These are phyloP conservation scores for Gryganskiella cystojenkinii DNA, from an alignment of 192 early-diverging fungal species.

Conservation along the genomic window DNA sequence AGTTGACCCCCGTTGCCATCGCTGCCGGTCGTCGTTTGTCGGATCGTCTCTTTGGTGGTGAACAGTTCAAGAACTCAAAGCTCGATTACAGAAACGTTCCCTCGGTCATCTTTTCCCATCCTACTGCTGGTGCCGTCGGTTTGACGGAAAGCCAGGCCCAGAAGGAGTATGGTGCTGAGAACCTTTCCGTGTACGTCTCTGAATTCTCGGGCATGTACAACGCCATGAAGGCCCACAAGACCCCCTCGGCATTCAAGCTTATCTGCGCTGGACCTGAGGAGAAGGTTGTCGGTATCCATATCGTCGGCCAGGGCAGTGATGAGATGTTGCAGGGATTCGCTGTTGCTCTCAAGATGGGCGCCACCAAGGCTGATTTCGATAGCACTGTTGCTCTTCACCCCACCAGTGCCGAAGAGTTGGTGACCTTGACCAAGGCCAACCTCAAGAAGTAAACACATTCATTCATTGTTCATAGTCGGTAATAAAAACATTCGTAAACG, in stretches of 20 bases:
- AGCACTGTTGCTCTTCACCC: conserved; percentile 97
- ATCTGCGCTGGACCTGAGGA: conserved; percentile 89
- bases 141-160: conserved; percentile 87
- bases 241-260: conserved; percentile 92
- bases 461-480: not conserved
- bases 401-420: conserved; percentile 95
- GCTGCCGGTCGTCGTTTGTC: conserved; percentile 91
- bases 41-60: conserved; percentile 91
- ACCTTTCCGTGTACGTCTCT: conserved; percentile 89
- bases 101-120: conserved; percentile 96
- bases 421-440: conserved; percentile 65
- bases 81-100: conserved; percentile 96
- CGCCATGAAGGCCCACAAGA: conserved; percentile 86
- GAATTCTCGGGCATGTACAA: conserved; percentile 95
- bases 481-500: too few species aligned
- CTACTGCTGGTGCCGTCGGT: conserved; percentile 89
- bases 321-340: conserved; percentile 96
- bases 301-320: conserved; percentile 90
- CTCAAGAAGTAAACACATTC: conserved; percentile 32
- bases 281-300: conserved; percentile 95
- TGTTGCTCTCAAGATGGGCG: conserved; percentile 98
- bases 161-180: conserved; percentile 75
- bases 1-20: conserved; percentile 98
- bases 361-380: conserved; percentile 99
- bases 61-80: conserved; percentile 75